phyloP scores from a whole-genome alignment of 352 stramenopile genomes.

The Phytophthora chlamydospora region DNA sequence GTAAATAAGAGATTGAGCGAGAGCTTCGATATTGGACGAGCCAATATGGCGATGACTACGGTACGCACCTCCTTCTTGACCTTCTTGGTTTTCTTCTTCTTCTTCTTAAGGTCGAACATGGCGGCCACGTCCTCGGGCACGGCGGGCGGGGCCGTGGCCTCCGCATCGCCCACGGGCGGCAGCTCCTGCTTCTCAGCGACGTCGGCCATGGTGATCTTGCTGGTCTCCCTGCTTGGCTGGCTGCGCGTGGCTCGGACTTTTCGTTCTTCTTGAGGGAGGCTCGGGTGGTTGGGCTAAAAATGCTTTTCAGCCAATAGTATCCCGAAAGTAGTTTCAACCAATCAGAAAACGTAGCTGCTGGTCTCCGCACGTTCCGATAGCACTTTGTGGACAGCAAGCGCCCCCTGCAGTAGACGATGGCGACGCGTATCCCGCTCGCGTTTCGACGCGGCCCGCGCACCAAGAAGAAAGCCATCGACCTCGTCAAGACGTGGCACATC shows the following conservation, averaged over 20 bases:
- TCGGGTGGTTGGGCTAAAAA: no score
- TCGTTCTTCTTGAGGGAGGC: slow-evolving; percentile 5
- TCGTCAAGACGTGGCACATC: slow-evolving; percentile 86
- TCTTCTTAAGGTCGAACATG: slow-evolving; percentile 91
- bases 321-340: slow-evolving; percentile 7
- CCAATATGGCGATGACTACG: not conserved
- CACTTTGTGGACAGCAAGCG: slow-evolving; percentile 35
- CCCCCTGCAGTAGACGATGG: slow-evolving; percentile 44
- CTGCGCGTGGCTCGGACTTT: slow-evolving; percentile 23
- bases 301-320: not conserved
- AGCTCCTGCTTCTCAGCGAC: slow-evolving; percentile 56
- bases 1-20: slow-evolving; percentile 3
- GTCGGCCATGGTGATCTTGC: slow-evolving; percentile 56
- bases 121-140: slow-evolving; percentile 87
- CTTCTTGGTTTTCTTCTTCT: slow-evolving; percentile 95
- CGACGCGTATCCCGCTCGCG: slow-evolving; percentile 77
- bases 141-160: slow-evolving; percentile 47
- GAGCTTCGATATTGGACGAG: not conserved
- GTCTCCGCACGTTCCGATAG: not conserved
- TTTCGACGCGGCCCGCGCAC: slow-evolving; percentile 78
- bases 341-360: slow-evolving; percentile 9
- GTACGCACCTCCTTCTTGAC: slow-evolving; percentile 78
- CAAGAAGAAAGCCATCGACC: slow-evolving; percentile 81
- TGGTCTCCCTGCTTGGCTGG: slow-evolving; percentile 35
- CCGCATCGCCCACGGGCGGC: slow-evolving; percentile 36